A percentile compares a stretch with the other conserved stretches of the same genome.
phyloP scores from a whole-genome alignment of 768 basidiomycete genomes.

The Pleurotus ostreatus region DNA sequence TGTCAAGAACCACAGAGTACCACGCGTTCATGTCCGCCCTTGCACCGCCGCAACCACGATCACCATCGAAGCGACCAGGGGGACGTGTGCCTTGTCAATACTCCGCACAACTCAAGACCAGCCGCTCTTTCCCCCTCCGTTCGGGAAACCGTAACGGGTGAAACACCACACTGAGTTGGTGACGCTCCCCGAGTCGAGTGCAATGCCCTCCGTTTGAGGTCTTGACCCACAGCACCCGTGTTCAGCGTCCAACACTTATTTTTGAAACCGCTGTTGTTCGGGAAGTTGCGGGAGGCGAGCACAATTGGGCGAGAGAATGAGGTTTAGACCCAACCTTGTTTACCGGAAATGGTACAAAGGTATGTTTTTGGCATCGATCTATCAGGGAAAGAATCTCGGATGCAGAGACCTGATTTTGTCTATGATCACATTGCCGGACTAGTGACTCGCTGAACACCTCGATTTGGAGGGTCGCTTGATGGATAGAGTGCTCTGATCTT shows the following conservation, averaged over 20 bases:
- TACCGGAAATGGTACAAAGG: not conserved
- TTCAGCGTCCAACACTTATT: no score
- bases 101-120: not conserved
- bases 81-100: not conserved
- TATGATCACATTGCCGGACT: not conserved
- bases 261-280: not conserved
- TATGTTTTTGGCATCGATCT: not conserved
- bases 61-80: not conserved
- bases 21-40: not conserved
- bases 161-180: no score
- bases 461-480: not conserved
- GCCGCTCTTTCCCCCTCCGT: not conserved
- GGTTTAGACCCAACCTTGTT: not conserved
- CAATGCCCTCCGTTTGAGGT: no score
- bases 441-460: slow-evolving; percentile 4
- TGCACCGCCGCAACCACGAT: not conserved
- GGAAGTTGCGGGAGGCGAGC: not conserved
- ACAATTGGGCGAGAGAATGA: not conserved
- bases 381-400: not conserved
- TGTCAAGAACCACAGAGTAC: not conserved
- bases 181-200: no score
- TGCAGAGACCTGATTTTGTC: not conserved
- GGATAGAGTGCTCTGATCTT: no score
- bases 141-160: not conserved
- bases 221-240: no score